A percentile compares a stretch with the other conserved stretches of the same genome.
phyloP scores from a whole-genome alignment of 768 basidiomycete genomes.

The Leccinum olivaceopallidum region DNA sequence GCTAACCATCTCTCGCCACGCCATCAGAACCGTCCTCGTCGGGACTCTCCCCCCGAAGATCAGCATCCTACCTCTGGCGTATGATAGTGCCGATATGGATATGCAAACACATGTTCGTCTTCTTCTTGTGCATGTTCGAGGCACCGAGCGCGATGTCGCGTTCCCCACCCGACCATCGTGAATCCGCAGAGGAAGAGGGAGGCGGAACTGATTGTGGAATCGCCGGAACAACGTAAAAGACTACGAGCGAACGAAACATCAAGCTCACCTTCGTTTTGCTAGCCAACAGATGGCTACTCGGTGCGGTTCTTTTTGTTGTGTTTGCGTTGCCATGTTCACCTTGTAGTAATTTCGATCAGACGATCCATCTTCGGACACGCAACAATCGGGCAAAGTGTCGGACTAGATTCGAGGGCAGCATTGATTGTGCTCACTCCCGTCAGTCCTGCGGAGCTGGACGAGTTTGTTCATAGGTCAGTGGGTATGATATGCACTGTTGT shows the following conservation, averaged over 20 bases:
- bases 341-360: slow-evolving; percentile 46
- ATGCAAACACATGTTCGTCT: slow-evolving; percentile 92
- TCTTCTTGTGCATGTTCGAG: slow-evolving; percentile 53
- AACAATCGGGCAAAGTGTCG: slow-evolving; percentile 79
- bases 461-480: too few relatives aligned
- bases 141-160: slow-evolving; percentile 42
- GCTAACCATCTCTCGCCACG: too few relatives aligned
- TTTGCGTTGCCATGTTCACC: neutral
- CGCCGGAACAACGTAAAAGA: slow-evolving; percentile 62
- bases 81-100: slow-evolving; percentile 69
- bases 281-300: slow-evolving; percentile 85
- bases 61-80: slow-evolving; percentile 54
- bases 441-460: too few relatives aligned
- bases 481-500: too few relatives aligned
- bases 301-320: slow-evolving; percentile 42
- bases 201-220: slow-evolving; percentile 87
- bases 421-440: too few relatives aligned
- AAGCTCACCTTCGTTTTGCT: slow-evolving; percentile 94
- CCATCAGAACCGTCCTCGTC: slow-evolving; percentile 74
- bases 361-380: slow-evolving; percentile 77
- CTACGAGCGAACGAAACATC: slow-evolving; percentile 73
- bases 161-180: slow-evolving; percentile 56
- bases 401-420: slow-evolving; percentile 45
- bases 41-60: slow-evolving; percentile 41
- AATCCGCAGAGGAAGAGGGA: slow-evolving; percentile 53